Base-by-base conservation (phyloP, 2,329 filamentous ascomycete species). In the Colletotrichum eleusines region DNA sequence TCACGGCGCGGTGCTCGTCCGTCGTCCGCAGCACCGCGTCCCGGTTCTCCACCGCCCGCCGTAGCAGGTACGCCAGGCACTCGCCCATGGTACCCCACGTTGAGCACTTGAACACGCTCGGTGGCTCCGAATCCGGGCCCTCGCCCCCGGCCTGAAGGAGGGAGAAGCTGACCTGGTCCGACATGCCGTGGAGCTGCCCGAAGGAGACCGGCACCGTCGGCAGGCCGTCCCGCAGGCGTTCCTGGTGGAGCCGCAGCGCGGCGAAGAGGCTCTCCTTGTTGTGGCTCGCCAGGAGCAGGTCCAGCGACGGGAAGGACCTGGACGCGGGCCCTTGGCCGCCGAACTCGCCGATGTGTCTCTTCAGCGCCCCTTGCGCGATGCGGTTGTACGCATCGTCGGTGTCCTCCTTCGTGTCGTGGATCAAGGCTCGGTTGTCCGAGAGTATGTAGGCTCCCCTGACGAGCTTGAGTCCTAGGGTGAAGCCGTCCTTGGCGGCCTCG, bases 161-260 rank as follows among this genome's bases (percentile, higher is more conserved):
- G 6, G 80, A 78, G 74, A 86, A 86, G 63, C 82, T 85, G 46
- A 89, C 83, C 72, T 88, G 85, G 67, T 89, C 87, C 3, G 87
- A 85, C 87, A 89, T 89, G 33, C 87, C 87, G 61, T 87, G 84
- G 0, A 89, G 80, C 77, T 89, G 87, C 3, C 84, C 86, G 72
- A 86, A 89, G 48, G 75, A 80, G 6, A 88, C 79, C 0, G 76
- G 73, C 1, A 80, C 77, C 5, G 80, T 81, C 2, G 77, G 78
- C 5, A 80, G 74, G 11, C 74, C 73, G 18, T 72, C 71, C 23
- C 80, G 78, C 0, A 83, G 79, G 2, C 84, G 81, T 6, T 81
- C 14, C 73, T 82, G 76, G 73, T 86, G 84, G 5, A 84, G 82
- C 50, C 81, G 79, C 40, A 81, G 74, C 11, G 88, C 83, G 0